Evolutionary conservation across 257 asterid genomes (phyloP), one percentile per base, ranked within the genome.

Genomic region (Primulina tabacum): DNA sequence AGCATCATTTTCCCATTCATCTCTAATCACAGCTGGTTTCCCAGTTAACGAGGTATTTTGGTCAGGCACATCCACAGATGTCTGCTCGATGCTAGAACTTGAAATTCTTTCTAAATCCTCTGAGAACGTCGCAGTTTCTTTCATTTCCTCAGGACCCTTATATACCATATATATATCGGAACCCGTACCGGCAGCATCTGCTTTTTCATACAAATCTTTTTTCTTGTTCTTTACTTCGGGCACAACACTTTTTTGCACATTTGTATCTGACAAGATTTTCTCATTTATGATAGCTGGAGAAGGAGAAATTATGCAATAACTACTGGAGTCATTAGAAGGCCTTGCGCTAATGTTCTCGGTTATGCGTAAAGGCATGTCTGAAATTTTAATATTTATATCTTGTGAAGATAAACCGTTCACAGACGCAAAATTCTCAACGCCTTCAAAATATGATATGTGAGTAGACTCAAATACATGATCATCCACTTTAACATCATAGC

Each of bases 1-100:
- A 63, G 94, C 95, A 20, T 92, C 97, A 86, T 87, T 97, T 78
- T 93, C 99, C 99, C 99, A 93, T 79, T 93, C 96, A 76, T 93
- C 99, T 76, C 89, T 87, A 79, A 60, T 68, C 74, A 8, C 80
- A 72, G 80, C 60, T 76, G 78, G 71, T 69, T 80, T 85, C 71
- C 82, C 83, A 37, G 73, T 38, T 38, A 80, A 11, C 65, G 52
- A 7, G 40, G 55, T 73, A 65, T 80, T 85, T 37, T 83, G 80
- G n/a, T 62, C 73, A 68, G 85, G 61, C 29, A 64, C 79, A 52
- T 80, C 80, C 21, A 72, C 62, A 65, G 87, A 68, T 65, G 59
- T 68, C 64, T 67, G 81, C 71, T 77, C 75, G 63, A 79, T 67
- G 52, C 62, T 62, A 75, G 68, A 72, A 68, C 79, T 71, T 65